Evolutionary conservation across 306 rosid species (phyloP), one percentile per base, ranked within the genome.

Genomic region (Glycyrrhiza uralensis): DNA sequence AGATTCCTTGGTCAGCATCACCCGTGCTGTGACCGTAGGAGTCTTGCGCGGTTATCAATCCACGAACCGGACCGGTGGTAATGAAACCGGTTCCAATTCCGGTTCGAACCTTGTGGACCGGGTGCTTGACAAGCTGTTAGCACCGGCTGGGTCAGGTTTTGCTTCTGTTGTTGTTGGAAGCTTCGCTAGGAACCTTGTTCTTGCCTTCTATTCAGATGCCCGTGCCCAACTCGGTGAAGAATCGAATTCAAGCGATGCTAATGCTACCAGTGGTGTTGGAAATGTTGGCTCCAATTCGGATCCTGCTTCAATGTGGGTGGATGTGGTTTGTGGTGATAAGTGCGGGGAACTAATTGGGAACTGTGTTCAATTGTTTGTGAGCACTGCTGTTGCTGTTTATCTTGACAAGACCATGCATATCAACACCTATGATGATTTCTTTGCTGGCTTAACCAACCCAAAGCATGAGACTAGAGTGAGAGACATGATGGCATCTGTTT

Each of bases 331-430:
- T 36, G 58, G 74, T 52, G 85, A 80, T 1, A 82, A 71, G 47
- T 76, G 84, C 74, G 77, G 83, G 60, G 90, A 85, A 6, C 29
- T 91, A 6, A 85, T 91, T 47, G 96, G 87, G 26, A 88, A 84
- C 72, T 85, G 86, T 18, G 83, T 94, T 14, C 94, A 89, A 75
- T 29, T 86, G 62, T 91, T 87, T 79, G 96, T 91, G 35, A 89
- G 92, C 81, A 78, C 94, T 0, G 89, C 92, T 3, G 91, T 94
- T 47, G 58, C 92, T 1, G 92, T 87, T 30, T 94, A 87, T 85
- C 92, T 94, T 15, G 98, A 94, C 57, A 94, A 89, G 79, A 94
- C 97, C 0, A 85, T 82, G 94, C 78, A 86, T 44, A 82, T 94
- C 83, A 89, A 94, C 56, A 22, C 89, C 12, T 94, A 86, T 45